Conservation (phyloP, 192 early-diverging fungal species). For the Allomyces javanicus region DNA sequence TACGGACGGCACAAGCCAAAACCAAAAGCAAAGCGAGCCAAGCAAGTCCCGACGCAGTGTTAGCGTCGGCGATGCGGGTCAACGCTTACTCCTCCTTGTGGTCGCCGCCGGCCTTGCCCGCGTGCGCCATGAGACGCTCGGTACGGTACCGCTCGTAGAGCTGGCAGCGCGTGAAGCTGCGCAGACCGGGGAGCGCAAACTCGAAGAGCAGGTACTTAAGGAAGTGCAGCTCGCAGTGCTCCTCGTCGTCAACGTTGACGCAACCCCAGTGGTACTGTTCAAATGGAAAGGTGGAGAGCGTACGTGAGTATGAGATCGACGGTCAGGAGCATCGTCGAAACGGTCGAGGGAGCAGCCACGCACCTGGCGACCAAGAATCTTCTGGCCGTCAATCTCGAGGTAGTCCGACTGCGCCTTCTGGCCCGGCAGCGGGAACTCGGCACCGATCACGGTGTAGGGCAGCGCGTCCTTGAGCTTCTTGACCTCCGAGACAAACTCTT, state of each 20-base stretch:
- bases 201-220: slow-evolving; percentile 1
- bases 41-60: too few relatives aligned
- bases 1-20: too few relatives aligned
- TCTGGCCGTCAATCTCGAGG: slow-evolving; percentile 4
- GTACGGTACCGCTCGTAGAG: not conserved
- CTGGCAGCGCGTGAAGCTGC: not conserved
- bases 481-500: not conserved
- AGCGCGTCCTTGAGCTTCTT: not conserved
- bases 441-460: slow-evolving; percentile 2
- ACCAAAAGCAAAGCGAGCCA: too few relatives aligned
- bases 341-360: too few relatives aligned
- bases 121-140: not conserved
- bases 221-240: slow-evolving; percentile 3
- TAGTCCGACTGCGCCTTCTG: not conserved
- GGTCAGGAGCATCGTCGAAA: too few relatives aligned
- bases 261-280: slow-evolving; percentile 1
- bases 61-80: too few relatives aligned
- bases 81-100: not conserved
- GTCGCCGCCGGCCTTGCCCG: not conserved
- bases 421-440: slow-evolving; percentile 1
- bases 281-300: too few relatives aligned
- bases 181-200: not conserved
- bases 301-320: too few relatives aligned
- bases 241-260: slow-evolving; percentile 3
- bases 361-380: slow-evolving; percentile 2